These are phyloP conservation scores for Boletus pseudopeckii DNA, from an alignment of 768 basidiomycete genomes.

Conservation along the genomic window DNA sequence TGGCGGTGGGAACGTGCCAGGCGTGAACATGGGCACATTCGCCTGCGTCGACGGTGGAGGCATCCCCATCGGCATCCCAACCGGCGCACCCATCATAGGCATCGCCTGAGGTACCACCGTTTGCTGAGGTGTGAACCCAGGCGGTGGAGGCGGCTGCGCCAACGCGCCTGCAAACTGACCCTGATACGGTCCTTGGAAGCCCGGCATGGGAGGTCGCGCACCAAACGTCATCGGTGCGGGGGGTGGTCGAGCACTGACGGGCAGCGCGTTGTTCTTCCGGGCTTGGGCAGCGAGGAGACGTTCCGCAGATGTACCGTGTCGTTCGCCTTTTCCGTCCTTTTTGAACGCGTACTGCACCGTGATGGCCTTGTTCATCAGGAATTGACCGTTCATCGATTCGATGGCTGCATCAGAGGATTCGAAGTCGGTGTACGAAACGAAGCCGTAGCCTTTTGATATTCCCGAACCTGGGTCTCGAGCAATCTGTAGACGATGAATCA, in stretches of 20 bases:
- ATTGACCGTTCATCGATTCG: slow-evolving; percentile 96
- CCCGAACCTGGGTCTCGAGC: slow-evolving; percentile 84
- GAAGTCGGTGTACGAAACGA: slow-evolving; percentile 96
- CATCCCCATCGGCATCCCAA: slow-evolving; percentile 35
- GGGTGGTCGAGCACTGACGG: slow-evolving; percentile 71
- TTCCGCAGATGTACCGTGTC: slow-evolving; percentile 96
- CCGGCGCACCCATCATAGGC: slow-evolving; percentile 34
- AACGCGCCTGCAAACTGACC: slow-evolving; percentile 93
- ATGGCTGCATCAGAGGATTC: slow-evolving; percentile 95
- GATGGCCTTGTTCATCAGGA: slow-evolving; percentile 98
- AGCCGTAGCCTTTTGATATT: slow-evolving; percentile 94
- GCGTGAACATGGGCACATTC: slow-evolving; percentile 46
- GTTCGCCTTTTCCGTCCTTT: slow-evolving; percentile 97
- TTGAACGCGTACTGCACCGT: slow-evolving; percentile 98
- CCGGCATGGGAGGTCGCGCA: slow-evolving; percentile 60
- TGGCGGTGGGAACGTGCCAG: slow-evolving; percentile 54
- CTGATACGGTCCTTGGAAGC: slow-evolving; percentile 74
- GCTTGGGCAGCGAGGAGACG: slow-evolving; percentile 93
- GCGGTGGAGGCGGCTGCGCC: slow-evolving; percentile 76
- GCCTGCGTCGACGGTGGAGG: slow-evolving; percentile 31
- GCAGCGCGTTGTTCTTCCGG: slow-evolving; percentile 89
- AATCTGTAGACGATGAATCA: slow-evolving; percentile 51
- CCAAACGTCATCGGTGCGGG: slow-evolving; percentile 73
- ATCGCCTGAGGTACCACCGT: slow-evolving; percentile 50
- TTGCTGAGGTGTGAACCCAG: slow-evolving; percentile 74